phyloP scores from a whole-genome alignment of 2,329 filamentous ascomycete species.

The Aspergillus pseudoglaucus region DNA sequence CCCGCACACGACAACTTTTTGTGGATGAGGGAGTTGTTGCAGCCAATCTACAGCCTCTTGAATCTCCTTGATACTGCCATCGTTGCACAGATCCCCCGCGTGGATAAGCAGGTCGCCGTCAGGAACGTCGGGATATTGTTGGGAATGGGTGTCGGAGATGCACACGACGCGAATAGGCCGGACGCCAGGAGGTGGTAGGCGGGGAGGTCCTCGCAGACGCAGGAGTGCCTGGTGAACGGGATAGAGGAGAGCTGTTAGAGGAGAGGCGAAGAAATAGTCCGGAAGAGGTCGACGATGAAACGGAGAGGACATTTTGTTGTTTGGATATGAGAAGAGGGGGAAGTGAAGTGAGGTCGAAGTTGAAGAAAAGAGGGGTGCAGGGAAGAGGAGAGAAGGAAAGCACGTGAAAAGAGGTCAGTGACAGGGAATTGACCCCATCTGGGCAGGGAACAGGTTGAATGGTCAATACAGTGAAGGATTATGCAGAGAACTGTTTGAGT shows the following conservation, averaged over 20 bases:
- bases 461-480: too few relatives aligned
- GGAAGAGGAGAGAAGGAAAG: constrained; percentile 4
- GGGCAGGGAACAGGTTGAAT: not conserved
- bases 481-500: too few relatives aligned
- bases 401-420: not conserved
- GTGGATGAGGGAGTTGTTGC: constrained; percentile 60
- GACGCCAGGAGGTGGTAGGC: constrained; percentile 48
- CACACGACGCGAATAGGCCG: constrained; percentile 70
- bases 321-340: not conserved
- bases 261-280: constrained; percentile 61
- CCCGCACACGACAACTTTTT: constrained; percentile 78
- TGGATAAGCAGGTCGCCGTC: constrained; percentile 81
- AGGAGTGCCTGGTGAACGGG: constrained; percentile 60
- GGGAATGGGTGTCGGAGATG: constrained; percentile 81
- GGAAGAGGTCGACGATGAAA: constrained; percentile 48
- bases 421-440: not conserved
- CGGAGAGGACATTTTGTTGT: constrained; percentile 31
- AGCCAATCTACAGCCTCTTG: constrained; percentile 85
- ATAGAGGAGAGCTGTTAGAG: constrained; percentile 58
- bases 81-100: constrained; percentile 75
- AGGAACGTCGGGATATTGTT: constrained; percentile 48
- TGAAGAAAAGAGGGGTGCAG: not conserved
- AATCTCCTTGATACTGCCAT: constrained; percentile 65
- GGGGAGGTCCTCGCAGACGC: constrained; percentile 60
- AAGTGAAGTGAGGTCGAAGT: too few relatives aligned